Conservation (phyloP, 306 rosid species). For the Echinosophora koreensis region DNA sequence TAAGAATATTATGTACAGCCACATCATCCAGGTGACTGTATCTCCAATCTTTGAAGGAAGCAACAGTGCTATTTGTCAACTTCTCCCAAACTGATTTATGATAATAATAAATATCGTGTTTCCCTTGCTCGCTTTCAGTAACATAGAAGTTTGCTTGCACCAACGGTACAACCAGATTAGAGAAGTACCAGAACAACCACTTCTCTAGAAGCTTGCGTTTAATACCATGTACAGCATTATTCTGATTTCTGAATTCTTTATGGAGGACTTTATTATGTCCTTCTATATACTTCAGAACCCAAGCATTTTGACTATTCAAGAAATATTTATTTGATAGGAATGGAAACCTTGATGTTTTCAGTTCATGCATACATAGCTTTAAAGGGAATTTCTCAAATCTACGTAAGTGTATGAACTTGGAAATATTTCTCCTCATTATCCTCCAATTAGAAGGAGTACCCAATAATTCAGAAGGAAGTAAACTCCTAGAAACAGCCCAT, state of each 20-base stretch:
- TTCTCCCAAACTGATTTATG: slow-evolving; percentile 82
- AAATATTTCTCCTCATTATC: slow-evolving; percentile 76
- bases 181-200: slow-evolving; percentile 91
- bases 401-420: slow-evolving; percentile 71
- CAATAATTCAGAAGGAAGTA: slow-evolving; percentile 78
- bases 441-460: slow-evolving; percentile 85
- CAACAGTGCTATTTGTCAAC: slow-evolving; percentile 57
- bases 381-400: slow-evolving; percentile 78
- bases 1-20: slow-evolving; percentile 66
- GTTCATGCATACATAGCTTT: slow-evolving; percentile 69
- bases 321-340: slow-evolving; percentile 61
- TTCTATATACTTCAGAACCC: slow-evolving; percentile 40
- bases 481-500: slow-evolving; percentile 91
- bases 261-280: slow-evolving; percentile 43
- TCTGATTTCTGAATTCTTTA: slow-evolving; percentile 49
- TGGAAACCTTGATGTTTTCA: slow-evolving; percentile 73
- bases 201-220: slow-evolving; percentile 72
- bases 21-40: slow-evolving; percentile 65
- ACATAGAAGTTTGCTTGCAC: slow-evolving; percentile 88
- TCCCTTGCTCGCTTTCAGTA: slow-evolving; percentile 82
- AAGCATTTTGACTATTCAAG: slow-evolving; percentile 49
- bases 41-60: slow-evolving; percentile 62
- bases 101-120: slow-evolving; percentile 74
- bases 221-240: slow-evolving; percentile 49
- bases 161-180: slow-evolving; percentile 75